A percentile compares a stretch with the other conserved stretches of the same genome.
phyloP scores from a whole-genome alignment of 148 eudicot genomes.

The Nepenthes gracilis region DNA sequence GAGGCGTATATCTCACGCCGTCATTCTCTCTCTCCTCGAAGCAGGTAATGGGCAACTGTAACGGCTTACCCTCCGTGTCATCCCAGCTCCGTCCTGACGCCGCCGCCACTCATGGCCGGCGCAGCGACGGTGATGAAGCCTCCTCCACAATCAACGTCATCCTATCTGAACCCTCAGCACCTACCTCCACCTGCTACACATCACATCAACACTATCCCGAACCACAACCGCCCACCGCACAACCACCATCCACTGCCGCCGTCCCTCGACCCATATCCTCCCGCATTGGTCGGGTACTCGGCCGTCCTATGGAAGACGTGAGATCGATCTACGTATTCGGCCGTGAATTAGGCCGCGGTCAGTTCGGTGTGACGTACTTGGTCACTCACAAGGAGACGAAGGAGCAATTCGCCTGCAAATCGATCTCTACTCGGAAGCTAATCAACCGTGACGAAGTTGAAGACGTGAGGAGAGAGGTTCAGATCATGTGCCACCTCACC shows the following conservation, averaged over 20 bases:
- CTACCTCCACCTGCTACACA: conserved; percentile 7
- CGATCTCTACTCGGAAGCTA: conserved; percentile 80
- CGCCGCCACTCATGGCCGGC: neutral
- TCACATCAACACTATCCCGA: neutral
- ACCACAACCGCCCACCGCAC: conserved; percentile 11
- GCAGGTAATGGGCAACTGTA: conserved; percentile 66
- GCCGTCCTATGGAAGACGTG: conserved; percentile 72
- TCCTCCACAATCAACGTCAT: conserved; percentile 9
- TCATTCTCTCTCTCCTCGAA: too few species aligned
- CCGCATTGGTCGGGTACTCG: conserved; percentile 69
- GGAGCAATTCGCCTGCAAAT: conserved; percentile 65
- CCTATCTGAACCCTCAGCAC: conserved; percentile 6
- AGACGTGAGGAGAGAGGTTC: conserved; percentile 86
- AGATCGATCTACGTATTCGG: conserved; percentile 66
- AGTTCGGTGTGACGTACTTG: conserved; percentile 77
- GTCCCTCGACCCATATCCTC: conserved; percentile 15
- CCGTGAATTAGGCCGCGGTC: conserved; percentile 89
- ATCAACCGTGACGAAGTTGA: conserved; percentile 60
- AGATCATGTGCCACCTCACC: conserved; percentile 94
- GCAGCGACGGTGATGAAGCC: conserved; percentile 3
- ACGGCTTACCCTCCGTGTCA: conserved; percentile 35
- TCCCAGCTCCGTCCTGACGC: conserved; percentile 22
- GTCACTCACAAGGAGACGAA: conserved; percentile 54
- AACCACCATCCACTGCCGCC: conserved; percentile 7
- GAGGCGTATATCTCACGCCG: too few species aligned